Evolutionary conservation across 345 rosid species (phyloP).

Genomic region (Dipteronia dyeriana): DNA sequence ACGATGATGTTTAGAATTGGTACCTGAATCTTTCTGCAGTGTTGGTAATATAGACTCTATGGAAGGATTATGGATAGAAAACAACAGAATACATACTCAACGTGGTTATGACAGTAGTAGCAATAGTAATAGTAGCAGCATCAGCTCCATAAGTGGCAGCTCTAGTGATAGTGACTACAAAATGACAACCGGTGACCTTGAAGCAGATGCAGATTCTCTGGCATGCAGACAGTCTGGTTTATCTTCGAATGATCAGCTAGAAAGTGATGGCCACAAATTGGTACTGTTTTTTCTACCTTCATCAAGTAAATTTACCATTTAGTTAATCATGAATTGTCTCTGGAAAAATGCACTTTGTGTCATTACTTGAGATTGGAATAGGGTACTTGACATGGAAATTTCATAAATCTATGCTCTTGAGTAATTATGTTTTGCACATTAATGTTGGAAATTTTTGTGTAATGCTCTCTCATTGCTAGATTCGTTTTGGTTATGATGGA

Average conservation of each 20-base stretch:
- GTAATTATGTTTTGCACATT: background rate
- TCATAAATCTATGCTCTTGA: background rate
- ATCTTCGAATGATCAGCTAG: constrained; percentile 69
- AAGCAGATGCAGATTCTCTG: constrained; percentile 98
- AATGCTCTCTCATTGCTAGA: background rate
- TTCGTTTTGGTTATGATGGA: background rate
- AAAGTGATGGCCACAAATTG: constrained; percentile 66
- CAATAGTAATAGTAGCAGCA: constrained; percentile 91
- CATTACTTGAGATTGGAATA: background rate
- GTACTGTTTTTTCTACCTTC: constrained; percentile 43
- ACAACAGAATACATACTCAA: constrained; percentile 54
- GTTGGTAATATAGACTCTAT: constrained; percentile 62
- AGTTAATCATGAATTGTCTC: background rate
- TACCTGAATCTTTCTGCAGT: constrained; percentile 46
- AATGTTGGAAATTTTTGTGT: background rate
- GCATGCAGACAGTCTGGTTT: constrained; percentile 90
- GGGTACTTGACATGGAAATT: background rate
- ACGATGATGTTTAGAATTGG: background rate
- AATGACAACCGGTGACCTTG: constrained; percentile 82
- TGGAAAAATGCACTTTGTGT: constrained; percentile 5
- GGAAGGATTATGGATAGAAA: constrained; percentile 69
- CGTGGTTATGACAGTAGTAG: constrained; percentile 83
- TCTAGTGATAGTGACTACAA: constrained; percentile 86
- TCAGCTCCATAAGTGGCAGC: constrained; percentile 85
- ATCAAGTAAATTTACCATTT: background rate